phyloP scores from a whole-genome alignment of 2,329 filamentous ascomycete species.

The Hymenoscyphus repandus region DNA sequence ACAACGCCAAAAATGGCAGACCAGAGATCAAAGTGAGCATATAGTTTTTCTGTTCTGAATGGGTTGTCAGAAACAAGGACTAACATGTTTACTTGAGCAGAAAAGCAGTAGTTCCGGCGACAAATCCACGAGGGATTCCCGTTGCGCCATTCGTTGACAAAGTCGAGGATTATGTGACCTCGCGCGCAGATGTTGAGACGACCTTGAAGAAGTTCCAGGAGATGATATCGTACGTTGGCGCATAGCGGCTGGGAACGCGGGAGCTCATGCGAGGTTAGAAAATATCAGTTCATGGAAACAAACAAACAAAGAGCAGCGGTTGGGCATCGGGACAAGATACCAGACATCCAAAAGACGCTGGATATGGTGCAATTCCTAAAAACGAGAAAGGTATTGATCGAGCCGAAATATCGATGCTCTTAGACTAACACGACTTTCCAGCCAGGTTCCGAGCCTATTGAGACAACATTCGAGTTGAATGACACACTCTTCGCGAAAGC shows the following conservation, averaged over 20 bases:
- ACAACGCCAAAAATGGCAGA: conserved; percentile 24
- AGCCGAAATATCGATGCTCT: neutral
- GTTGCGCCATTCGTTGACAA: conserved; percentile 81
- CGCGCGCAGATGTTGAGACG: conserved; percentile 71
- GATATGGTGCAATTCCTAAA: conserved; percentile 86
- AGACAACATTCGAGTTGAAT: conserved; percentile 94
- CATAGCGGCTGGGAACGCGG: neutral
- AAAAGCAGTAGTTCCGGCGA: conserved; percentile 49
- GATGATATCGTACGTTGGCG: conserved; percentile 72
- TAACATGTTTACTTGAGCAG: conserved; percentile 24
- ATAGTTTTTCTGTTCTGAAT: neutral
- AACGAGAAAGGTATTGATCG: conserved; percentile 56
- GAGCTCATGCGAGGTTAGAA: conserved; percentile 51
- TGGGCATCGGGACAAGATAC: conserved; percentile 89
- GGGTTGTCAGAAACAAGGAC: neutral
- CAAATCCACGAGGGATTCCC: conserved; percentile 79
- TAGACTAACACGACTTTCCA: conserved; percentile 17
- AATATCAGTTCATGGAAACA: conserved; percentile 99
- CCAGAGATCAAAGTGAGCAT: conserved; percentile 23
- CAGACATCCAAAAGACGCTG: conserved; percentile 92
- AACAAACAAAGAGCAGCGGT: conserved; percentile 80
- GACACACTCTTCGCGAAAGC: conserved; percentile 93
- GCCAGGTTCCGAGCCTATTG: conserved; percentile 59
- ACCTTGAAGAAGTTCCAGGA: conserved; percentile 83
- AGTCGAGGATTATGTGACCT: conserved; percentile 80